Percentiles rank a stretch among this genome's conserved stretches.
phyloP scores from a whole-genome alignment of 1,284 basidiomycete genomes.

The Ustilago loliicola region DNA sequence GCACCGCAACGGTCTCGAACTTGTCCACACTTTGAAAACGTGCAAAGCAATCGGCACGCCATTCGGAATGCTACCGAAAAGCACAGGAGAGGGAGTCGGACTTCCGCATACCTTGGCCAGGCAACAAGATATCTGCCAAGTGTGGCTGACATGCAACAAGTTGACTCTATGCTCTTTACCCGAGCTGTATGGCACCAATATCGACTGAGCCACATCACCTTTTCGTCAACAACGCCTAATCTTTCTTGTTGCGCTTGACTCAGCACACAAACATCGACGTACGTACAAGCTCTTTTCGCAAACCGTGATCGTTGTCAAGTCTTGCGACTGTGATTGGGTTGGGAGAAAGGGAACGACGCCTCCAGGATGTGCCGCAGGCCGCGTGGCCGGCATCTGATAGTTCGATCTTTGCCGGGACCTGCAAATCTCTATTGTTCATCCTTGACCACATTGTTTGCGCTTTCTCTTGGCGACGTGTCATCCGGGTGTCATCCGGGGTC shows the following conservation, averaged over 20 bases:
- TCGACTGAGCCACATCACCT: background rate
- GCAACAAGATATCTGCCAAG: background rate
- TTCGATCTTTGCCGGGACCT: slow-evolving; percentile 1
- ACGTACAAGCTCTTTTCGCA: background rate
- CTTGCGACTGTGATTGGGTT: background rate
- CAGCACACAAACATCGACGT: background rate
- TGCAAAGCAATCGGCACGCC: slow-evolving; percentile 6
- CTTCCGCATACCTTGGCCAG: background rate
- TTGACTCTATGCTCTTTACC: background rate
- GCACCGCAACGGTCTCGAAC: slow-evolving; percentile 13
- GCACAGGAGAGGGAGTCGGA: background rate
- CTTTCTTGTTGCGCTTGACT: background rate
- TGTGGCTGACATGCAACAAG: slow-evolving; percentile 4
- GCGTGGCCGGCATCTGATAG: slow-evolving; percentile 2
- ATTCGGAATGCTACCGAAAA: slow-evolving; percentile 18
- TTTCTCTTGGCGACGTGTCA: background rate
- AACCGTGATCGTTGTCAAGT: background rate
- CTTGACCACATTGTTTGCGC: background rate
- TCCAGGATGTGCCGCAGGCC: background rate
- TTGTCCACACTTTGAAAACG: background rate
- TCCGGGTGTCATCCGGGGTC: slow-evolving; percentile 15
- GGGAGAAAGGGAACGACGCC: background rate
- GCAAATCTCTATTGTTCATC: background rate
- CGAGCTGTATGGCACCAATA: background rate
- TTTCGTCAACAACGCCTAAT: background rate